Conservation (phyloP, 2,329 filamentous ascomycete genomes). For the Scedosporium apiospermum region DNA sequence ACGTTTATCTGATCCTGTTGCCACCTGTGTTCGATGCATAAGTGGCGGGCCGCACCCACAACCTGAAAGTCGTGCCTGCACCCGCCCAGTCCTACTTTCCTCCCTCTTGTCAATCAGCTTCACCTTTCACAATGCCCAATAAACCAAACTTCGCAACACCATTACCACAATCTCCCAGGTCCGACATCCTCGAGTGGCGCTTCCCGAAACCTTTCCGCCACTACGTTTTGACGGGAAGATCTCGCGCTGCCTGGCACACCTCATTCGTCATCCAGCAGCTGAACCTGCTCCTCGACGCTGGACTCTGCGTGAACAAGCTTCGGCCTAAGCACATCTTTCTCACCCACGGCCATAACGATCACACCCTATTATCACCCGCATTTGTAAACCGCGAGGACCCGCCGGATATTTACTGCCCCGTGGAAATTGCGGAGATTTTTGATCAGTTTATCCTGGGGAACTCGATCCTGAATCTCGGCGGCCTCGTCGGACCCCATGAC, state of each 20-base stretch:
- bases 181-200: constrained; percentile 34
- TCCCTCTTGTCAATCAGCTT: too few relatives aligned
- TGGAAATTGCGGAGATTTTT: constrained; percentile 26
- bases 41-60: too few relatives aligned
- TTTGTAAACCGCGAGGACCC: constrained; percentile 34
- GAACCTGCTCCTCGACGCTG: constrained; percentile 38
- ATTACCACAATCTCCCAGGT: constrained; percentile 31
- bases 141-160: constrained; percentile 27
- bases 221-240: constrained; percentile 33
- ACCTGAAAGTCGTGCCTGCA: too few relatives aligned
- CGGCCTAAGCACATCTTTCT: constrained; percentile 40
- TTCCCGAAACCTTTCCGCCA: constrained; percentile 33
- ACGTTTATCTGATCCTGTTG: too few relatives aligned
- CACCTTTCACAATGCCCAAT: not conserved
- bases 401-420: constrained; percentile 35
- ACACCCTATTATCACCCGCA: constrained; percentile 30
- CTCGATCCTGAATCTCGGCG: constrained; percentile 31
- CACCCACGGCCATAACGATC: constrained; percentile 39
- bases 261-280: constrained; percentile 40
- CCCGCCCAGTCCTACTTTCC: not conserved
- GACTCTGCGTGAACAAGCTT: constrained; percentile 32
- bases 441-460: constrained; percentile 30
- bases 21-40: too few relatives aligned
- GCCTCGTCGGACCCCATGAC: constrained; percentile 16
- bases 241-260: constrained; percentile 41